Evolutionary conservation across 2,329 filamentous ascomycete species (phyloP), one percentile per base, ranked within the genome.

Genomic region (Fusarium xyrophilum): DNA sequence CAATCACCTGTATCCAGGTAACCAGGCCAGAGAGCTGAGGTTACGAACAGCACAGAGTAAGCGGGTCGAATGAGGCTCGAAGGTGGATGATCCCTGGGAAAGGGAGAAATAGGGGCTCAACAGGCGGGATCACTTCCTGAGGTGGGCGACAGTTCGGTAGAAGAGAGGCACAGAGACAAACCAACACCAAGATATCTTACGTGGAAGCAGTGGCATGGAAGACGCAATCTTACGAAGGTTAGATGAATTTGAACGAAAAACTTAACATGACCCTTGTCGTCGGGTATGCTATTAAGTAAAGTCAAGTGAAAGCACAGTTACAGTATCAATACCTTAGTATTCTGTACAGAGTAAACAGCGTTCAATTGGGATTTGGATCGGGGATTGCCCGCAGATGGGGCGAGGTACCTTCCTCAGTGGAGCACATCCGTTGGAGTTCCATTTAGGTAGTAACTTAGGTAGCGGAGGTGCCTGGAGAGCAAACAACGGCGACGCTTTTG

Each of bases 31-130:
- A 52, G 42, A 59, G 64, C 59, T 65, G 56, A 61, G 51, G 53
- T 55, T 48, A 64, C 33, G 36, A 48, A 40, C 38, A 69, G 50
- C 66, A 63, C 57, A 63, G 48, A 57, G 57, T 33, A 58, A 63
- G 53, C 66, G 55, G 51, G 66, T 52, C 66, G 63, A 67, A 46
- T 51, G 54, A 69, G 53, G 46, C 56, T 69, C 40, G 32, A 59
- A 54, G 47, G 44, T 52, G 65, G 47, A 55, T 55, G 54, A 61
- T 55, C 55, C 65, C 60, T 67, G 38, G 33, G 32, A 42, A 42
- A 63, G 63, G 56, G 51, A 63, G 48, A 51, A 55, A 67, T 66
- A 67, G 51, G 65, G 65, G 65, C 46, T 46, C 55, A 52, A 51
- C 32, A 35, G 51, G 50, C 60, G 30, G 35, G 48, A 57, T 62